Evolutionary conservation across 257 asterid genomes (phyloP).

Genomic region (Cinchona pubescens): DNA sequence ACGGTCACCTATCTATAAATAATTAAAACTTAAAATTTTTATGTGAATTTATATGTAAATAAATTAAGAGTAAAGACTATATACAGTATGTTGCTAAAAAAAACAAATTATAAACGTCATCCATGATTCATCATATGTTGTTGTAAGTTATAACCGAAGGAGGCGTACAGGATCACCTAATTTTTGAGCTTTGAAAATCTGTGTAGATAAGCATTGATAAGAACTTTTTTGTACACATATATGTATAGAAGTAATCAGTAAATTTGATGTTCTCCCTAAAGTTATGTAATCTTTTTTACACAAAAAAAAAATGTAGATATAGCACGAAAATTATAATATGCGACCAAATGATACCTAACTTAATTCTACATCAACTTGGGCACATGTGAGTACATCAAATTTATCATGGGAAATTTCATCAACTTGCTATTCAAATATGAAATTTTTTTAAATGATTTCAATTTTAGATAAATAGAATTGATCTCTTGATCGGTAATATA

Average conservation of each 20-base stretch:
- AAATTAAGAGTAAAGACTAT: neutral
- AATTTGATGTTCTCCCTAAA: neutral
- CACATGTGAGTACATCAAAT: slow-evolving; percentile 9
- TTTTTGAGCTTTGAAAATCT: neutral
- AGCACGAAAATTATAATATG: neutral
- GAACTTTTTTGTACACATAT: no score
- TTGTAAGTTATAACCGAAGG: neutral
- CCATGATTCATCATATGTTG: neutral
- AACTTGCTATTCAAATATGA: no score
- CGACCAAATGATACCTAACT: slow-evolving; percentile 2
- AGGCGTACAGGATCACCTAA: neutral
- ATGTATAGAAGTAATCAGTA: neutral
- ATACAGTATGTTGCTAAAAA: neutral
- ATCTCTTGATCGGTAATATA: no score
- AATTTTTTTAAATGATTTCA: no score
- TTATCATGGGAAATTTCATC: no score
- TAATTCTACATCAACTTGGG: neutral
- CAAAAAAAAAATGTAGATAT: neutral
- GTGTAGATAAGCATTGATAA: no score
- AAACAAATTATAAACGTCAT: neutral
- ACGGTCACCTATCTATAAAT: no score
- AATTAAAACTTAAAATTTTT: no score
- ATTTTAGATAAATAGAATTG: no score
- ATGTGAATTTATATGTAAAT: no score
- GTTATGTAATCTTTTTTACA: neutral